Percentiles rank a stretch among this genome's conserved stretches.
Conservation (phyloP, 305 asterid genomes). For the Euphrasia arctica region DNA sequence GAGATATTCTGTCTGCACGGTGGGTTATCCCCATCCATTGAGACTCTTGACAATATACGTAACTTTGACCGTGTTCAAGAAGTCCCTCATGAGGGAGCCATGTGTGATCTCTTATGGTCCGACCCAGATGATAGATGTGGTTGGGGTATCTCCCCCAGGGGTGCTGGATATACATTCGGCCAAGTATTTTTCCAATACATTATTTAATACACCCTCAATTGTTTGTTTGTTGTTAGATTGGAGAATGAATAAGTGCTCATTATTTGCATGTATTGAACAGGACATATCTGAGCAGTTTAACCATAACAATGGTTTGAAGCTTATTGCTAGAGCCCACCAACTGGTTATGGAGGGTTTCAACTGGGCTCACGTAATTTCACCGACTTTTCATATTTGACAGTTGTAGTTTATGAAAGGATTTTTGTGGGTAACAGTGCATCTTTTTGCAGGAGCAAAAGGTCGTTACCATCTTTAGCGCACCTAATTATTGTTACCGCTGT, state of each 20-base stretch:
- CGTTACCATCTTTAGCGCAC: conserved; percentile 47
- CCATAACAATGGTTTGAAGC: conserved; percentile 41
- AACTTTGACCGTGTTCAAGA: conserved; percentile 70
- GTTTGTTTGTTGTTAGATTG: conserved; percentile 5
- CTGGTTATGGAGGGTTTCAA: conserved; percentile 52
- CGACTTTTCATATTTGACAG: conserved; percentile 6
- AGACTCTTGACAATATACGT: conserved; percentile 57
- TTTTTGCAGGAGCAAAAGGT: conserved; percentile 45
- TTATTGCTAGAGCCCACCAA: conserved; percentile 50
- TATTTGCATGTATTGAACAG: conserved; percentile 28
- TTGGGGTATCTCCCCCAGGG: conserved; percentile 78
- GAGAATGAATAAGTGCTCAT: background rate
- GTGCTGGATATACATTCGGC: conserved; percentile 78
- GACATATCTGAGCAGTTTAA: conserved; percentile 48
- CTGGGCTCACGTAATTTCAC: conserved; percentile 42
- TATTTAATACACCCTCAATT: background rate
- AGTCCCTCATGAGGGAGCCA: conserved; percentile 75
- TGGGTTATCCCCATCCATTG: conserved; percentile 63
- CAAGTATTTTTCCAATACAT: conserved; percentile 40
- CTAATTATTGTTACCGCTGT: conserved; percentile 47
- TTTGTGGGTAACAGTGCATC: conserved; percentile 9
- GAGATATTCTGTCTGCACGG: conserved; percentile 70
- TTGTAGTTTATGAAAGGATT: conserved; percentile 6
- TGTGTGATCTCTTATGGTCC: conserved; percentile 77
- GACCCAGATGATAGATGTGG: conserved; percentile 80